These are phyloP conservation scores for Yarrowia divulgata DNA, from an alignment of 805 yeast species.

Conservation along the genomic window DNA sequence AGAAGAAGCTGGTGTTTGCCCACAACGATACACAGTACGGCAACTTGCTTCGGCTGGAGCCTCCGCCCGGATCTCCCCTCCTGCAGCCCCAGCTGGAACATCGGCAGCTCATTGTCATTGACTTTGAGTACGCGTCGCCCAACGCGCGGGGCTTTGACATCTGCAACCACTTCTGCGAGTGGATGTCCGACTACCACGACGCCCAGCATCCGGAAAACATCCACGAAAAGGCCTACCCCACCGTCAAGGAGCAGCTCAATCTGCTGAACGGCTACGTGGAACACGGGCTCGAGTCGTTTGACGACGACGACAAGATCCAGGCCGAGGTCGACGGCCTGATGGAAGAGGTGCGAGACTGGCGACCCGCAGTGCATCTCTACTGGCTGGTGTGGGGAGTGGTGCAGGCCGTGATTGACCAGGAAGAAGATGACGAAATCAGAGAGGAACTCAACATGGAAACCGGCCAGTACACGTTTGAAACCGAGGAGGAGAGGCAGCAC, in stretches of 20 bases:
- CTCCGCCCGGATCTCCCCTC: constrained; percentile 60
- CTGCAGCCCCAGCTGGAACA: constrained; percentile 61
- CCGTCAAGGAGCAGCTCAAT: constrained; percentile 68
- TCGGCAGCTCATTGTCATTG: constrained; percentile 86
- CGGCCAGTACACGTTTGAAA: constrained; percentile 53
- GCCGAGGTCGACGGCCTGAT: constrained; percentile 60
- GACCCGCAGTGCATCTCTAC: constrained; percentile 75
- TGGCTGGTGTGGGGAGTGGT: constrained; percentile 96
- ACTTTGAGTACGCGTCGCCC: constrained; percentile 94
- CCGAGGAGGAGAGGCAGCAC: constrained; percentile 64
- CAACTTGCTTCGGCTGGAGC: constrained; percentile 71
- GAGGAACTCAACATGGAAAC: constrained; percentile 51
- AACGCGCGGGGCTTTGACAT: constrained; percentile 89
- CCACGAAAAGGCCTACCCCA: constrained; percentile 68
- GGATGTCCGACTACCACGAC: constrained; percentile 94
- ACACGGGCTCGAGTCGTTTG: constrained; percentile 50
- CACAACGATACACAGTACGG: constrained; percentile 99
- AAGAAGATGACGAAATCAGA: constrained; percentile 54
- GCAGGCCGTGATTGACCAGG: constrained; percentile 61
- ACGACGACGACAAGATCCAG: constrained; percentile 52
- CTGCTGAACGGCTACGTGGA: constrained; percentile 81
- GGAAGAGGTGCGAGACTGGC: constrained; percentile 76
- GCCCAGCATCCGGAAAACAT: constrained; percentile 62
- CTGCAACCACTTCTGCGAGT: constrained; percentile 92
- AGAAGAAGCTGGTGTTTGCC: constrained; percentile 72